These are phyloP conservation scores for Dactylorhiza incarnata DNA, from an alignment of 106 monocot species.

Conservation along the genomic window DNA sequence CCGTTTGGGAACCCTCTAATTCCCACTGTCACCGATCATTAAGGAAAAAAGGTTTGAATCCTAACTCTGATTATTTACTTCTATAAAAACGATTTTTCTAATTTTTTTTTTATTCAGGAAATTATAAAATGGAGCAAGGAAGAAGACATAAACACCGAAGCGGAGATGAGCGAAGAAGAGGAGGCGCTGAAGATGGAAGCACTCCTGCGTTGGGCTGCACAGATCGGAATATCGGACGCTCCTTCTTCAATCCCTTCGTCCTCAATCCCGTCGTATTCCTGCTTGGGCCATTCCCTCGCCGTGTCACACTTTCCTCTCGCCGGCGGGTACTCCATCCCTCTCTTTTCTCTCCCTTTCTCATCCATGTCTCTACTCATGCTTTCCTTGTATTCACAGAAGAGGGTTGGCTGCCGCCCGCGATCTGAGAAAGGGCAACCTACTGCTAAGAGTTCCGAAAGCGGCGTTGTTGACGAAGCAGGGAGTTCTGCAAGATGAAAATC, in stretches of 20 bases:
- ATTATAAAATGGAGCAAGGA: no score
- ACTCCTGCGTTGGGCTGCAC: slow-evolving; percentile 70
- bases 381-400: slow-evolving; percentile 32
- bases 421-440: slow-evolving; percentile 50
- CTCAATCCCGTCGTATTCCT: slow-evolving; percentile 20
- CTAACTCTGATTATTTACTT: no score
- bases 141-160: background rate
- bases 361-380: background rate
- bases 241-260: background rate
- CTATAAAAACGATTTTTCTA: no score
- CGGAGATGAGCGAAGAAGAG: slow-evolving; percentile 5
- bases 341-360: background rate
- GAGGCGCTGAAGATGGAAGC: slow-evolving; percentile 17
- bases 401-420: slow-evolving; percentile 70
- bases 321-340: slow-evolving; percentile 53
- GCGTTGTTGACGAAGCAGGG: slow-evolving; percentile 69
- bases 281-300: slow-evolving; percentile 56
- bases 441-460: slow-evolving; percentile 59
- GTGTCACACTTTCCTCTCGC: slow-evolving; percentile 60
- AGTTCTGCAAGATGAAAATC: slow-evolving; percentile 40
- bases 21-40: no score
- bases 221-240: slow-evolving; percentile 67
- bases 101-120: no score
- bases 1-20: no score
- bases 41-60: no score